A percentile compares a stretch with the other conserved stretches of the same genome.
These are phyloP conservation scores for Didymellaceae sp. DNA, from an alignment of 2,329 filamentous ascomycete species.

Conservation along the genomic window DNA sequence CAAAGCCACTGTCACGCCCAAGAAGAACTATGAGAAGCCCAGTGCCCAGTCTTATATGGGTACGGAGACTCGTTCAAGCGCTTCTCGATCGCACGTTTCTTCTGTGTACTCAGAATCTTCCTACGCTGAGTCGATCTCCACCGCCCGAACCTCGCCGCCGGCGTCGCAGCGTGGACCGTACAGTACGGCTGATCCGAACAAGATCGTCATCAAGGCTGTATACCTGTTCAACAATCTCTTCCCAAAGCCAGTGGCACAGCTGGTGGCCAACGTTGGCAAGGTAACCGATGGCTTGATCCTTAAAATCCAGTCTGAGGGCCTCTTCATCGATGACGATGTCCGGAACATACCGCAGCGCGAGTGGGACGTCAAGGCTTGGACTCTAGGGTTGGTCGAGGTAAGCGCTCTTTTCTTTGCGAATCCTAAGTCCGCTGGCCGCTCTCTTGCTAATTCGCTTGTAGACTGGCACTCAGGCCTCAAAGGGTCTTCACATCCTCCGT, in stretches of 20 bases:
- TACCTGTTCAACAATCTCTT: conserved; percentile 92
- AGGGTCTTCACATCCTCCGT: conserved; percentile 60
- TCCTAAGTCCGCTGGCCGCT: conserved; percentile 3
- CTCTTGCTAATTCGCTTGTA: conserved; percentile 25
- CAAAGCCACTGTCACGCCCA: conserved; percentile 48
- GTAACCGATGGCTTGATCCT: conserved; percentile 93
- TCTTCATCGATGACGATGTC: conserved; percentile 97
- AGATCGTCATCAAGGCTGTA: conserved; percentile 93
- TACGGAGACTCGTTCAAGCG: conserved; percentile 49
- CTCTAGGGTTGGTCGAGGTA: conserved; percentile 83
- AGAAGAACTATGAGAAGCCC: conserved; percentile 53
- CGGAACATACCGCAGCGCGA: conserved; percentile 90
- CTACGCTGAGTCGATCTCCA: conserved; percentile 84
- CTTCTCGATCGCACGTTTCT: conserved; percentile 44
- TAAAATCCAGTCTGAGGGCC: conserved; percentile 88
- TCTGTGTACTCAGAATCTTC: conserved; percentile 80
- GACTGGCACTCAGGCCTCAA: conserved; percentile 55
- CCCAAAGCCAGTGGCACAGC: conserved; percentile 86
- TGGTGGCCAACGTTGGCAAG: conserved; percentile 80
- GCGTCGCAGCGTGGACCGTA: conserved; percentile 80
- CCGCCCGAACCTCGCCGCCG: conserved; percentile 81
- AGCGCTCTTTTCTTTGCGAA: conserved; percentile 1
- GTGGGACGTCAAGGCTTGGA: conserved; percentile 99
- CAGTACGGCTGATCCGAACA: conserved; percentile 87
- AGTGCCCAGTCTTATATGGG: conserved; percentile 66